Evolutionary conservation across 2,329 filamentous ascomycete species (phyloP).

Genomic region (Pezicula carpinea): DNA sequence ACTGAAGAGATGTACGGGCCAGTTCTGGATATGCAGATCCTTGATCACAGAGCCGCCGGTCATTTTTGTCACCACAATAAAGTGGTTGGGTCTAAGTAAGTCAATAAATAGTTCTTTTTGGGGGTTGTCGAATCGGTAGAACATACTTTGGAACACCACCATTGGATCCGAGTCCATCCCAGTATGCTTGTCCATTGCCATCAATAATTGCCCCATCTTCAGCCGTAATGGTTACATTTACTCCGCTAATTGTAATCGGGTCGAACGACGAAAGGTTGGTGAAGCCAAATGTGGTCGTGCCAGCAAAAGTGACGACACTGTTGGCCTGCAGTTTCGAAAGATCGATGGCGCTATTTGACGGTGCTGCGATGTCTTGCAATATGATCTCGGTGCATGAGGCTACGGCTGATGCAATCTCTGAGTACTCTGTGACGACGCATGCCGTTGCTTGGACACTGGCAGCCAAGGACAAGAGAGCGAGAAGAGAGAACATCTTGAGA

Average conservation of each 20-base stretch:
- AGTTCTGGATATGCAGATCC: slow-evolving; percentile 47
- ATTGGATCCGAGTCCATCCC: slow-evolving; percentile 56
- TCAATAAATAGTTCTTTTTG: neutral
- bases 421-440: slow-evolving; percentile 50
- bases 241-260: slow-evolving; percentile 48
- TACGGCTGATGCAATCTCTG: slow-evolving; percentile 43
- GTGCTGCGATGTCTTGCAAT: slow-evolving; percentile 51
- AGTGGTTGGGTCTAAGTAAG: slow-evolving; percentile 49
- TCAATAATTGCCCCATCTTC: slow-evolving; percentile 49
- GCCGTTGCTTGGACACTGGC: slow-evolving; percentile 6
- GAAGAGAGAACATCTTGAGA: slow-evolving; percentile 1
- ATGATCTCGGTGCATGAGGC: slow-evolving; percentile 48
- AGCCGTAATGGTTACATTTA: slow-evolving; percentile 47
- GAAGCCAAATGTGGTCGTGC: slow-evolving; percentile 42
- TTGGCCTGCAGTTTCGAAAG: slow-evolving; percentile 46
- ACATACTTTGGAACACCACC: slow-evolving; percentile 38
- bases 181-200: slow-evolving; percentile 53
- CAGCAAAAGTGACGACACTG: slow-evolving; percentile 56
- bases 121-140: neutral
- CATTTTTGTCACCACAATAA: slow-evolving; percentile 46
- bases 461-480: neutral
- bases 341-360: slow-evolving; percentile 52
- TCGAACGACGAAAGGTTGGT: slow-evolving; percentile 20
- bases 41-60: slow-evolving; percentile 44
- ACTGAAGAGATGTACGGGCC: slow-evolving; percentile 47